Conservation (phyloP, 441 rosid species). For the Euphorbia celastroides region DNA sequence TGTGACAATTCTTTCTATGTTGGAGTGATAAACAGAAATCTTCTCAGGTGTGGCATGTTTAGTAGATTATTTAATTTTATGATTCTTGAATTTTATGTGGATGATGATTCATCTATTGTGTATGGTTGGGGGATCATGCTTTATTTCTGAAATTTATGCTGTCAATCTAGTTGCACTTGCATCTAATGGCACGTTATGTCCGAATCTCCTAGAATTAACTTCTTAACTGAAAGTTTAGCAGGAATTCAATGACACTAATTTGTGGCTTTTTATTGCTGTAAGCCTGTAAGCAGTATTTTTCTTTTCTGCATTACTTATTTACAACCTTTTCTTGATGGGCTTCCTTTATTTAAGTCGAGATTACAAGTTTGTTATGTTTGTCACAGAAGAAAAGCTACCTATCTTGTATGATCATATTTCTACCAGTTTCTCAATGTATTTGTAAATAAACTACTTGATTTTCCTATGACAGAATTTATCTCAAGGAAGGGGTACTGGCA, state of each 20-base stretch:
- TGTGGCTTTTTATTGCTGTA: neutral
- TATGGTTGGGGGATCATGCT: neutral
- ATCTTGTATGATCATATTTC: neutral
- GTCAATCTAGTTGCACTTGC: neutral
- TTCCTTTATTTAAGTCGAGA: neutral
- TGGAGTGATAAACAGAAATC: neutral
- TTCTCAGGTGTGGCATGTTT: neutral
- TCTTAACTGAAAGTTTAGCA: neutral
- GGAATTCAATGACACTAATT: neutral
- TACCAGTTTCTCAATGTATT: conserved; percentile 3
- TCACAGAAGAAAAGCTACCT: neutral
- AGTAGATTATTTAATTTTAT: neutral
- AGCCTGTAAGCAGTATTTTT: no score
- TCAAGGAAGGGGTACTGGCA: conserved; percentile 57
- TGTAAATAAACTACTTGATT: neutral
- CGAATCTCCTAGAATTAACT: neutral
- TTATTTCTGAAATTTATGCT: neutral
- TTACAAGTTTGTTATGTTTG: conserved; percentile 2
- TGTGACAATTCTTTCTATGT: neutral
- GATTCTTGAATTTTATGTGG: neutral
- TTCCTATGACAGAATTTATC: conserved; percentile 53
- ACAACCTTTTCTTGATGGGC: neutral
- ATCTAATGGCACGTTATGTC: neutral
- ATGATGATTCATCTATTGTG: neutral
- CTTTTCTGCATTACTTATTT: neutral